A percentile compares a stretch with the other conserved stretches of the same genome.
phyloP scores from a whole-genome alignment of 306 rosid species.

The Canavalia ensiformis region DNA sequence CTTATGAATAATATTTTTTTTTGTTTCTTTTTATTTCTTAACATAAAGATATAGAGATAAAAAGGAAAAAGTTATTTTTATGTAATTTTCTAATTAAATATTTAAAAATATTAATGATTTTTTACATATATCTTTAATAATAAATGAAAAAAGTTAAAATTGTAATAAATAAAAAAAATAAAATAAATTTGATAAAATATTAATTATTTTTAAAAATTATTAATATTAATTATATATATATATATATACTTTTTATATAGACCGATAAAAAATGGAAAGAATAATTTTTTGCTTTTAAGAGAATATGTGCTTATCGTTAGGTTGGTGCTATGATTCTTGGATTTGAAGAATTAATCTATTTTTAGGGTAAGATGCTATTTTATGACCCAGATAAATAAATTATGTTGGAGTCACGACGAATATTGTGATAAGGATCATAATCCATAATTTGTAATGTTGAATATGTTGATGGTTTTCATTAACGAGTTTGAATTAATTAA shows the following conservation, averaged over 20 bases:
- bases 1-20: background rate
- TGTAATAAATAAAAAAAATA: no score
- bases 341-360: conserved; percentile 36
- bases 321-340: conserved; percentile 40
- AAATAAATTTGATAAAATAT: no score
- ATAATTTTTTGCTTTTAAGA: background rate
- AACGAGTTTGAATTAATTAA: conserved; percentile 25
- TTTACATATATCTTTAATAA: no score
- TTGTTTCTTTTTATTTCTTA: background rate
- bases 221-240: no score
- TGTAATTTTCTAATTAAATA: no score
- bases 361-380: conserved; percentile 19
- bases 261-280: no score
- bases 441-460: conserved; percentile 17
- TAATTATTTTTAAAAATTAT: no score
- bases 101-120: no score
- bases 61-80: no score
- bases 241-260: no score
- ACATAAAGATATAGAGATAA: no score
- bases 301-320: conserved; percentile 49
- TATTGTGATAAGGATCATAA: conserved; percentile 41
- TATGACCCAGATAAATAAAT: conserved; percentile 23
- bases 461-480: conserved; percentile 14
- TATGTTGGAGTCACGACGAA: conserved; percentile 41
- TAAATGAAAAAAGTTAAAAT: no score